Evolutionary conservation across 164 flowering plant genomes (phyloP).

Genomic region (Liquidambar formosana): DNA sequence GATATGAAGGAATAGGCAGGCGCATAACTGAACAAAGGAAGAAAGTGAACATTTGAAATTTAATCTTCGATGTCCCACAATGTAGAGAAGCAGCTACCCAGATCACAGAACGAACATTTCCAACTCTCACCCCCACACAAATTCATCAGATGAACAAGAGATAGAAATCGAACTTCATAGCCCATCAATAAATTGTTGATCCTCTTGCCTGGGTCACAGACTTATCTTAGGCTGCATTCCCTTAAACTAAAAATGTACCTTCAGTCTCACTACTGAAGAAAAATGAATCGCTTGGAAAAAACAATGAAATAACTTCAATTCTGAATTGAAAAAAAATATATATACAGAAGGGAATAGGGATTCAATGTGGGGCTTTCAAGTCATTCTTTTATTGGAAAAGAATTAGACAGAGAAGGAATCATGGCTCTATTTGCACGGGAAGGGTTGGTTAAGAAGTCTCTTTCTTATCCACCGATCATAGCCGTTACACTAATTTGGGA

Average conservation of each 20-base stretch:
- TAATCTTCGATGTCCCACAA: neutral
- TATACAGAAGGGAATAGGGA: neutral
- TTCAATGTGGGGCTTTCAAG: neutral
- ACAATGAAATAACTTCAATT: neutral
- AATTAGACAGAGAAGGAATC: neutral
- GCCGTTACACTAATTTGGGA: constrained; percentile 14
- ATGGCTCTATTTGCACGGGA: neutral
- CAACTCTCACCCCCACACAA: neutral
- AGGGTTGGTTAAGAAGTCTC: neutral
- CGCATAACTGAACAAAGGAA: neutral
- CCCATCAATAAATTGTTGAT: neutral
- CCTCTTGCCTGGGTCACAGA: neutral
- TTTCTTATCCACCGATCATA: neutral
- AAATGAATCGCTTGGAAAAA: neutral
- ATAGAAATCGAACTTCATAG: neutral
- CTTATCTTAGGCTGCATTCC: neutral
- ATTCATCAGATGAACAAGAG: neutral
- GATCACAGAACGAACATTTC: neutral
- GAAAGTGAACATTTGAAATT: neutral
- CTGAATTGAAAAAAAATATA: neutral
- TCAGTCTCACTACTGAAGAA: neutral
- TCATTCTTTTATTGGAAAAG: neutral
- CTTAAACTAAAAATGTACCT: neutral
- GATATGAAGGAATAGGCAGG: neutral
- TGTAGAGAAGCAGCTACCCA: neutral